A percentile compares a stretch with the other conserved stretches of the same genome.
phyloP scores from a whole-genome alignment of 2,329 filamentous ascomycete species.

The Neurospora sp. region DNA sequence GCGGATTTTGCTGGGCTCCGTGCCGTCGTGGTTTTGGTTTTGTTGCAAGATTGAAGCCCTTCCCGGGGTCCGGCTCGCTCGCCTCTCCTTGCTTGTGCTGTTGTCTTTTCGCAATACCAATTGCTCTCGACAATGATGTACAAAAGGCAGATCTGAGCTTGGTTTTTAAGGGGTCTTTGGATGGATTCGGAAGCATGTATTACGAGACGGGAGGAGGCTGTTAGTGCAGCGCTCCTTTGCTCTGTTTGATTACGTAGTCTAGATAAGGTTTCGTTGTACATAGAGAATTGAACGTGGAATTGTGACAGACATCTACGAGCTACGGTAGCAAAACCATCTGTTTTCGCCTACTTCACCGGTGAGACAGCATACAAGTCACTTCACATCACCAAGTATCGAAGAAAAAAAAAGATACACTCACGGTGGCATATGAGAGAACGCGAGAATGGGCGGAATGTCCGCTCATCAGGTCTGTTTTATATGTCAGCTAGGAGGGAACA shows the following conservation, averaged over 20 bases:
- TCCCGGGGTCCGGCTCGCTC: slow-evolving; percentile 12
- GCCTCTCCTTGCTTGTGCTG: slow-evolving; percentile 16
- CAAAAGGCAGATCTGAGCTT: slow-evolving; percentile 30
- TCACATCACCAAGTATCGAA: neutral
- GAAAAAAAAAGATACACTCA: neutral
- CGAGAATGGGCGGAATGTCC: neutral
- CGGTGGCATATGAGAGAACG: neutral
- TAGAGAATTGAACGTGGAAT: too few species aligned
- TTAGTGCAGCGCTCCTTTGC: neutral
- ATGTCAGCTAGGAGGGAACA: neutral
- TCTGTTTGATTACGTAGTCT: neutral
- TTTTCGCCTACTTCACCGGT: neutral
- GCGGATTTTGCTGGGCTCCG: neutral
- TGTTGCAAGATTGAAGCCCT: slow-evolving; percentile 33
- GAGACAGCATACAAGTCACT: neutral
- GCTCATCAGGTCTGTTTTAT: neutral
- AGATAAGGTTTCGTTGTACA: neutral
- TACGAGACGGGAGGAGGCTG: neutral
- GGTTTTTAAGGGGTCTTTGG: neutral
- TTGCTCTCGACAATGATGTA: slow-evolving; percentile 22
- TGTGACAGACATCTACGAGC: neutral
- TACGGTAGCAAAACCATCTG: neutral
- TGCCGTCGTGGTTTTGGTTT: slow-evolving; percentile 33
- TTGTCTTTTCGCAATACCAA: neutral
- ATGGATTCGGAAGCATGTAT: neutral